Conservation (phyloP, 2,329 filamentous ascomycete species). For the Diaporthe eres region DNA sequence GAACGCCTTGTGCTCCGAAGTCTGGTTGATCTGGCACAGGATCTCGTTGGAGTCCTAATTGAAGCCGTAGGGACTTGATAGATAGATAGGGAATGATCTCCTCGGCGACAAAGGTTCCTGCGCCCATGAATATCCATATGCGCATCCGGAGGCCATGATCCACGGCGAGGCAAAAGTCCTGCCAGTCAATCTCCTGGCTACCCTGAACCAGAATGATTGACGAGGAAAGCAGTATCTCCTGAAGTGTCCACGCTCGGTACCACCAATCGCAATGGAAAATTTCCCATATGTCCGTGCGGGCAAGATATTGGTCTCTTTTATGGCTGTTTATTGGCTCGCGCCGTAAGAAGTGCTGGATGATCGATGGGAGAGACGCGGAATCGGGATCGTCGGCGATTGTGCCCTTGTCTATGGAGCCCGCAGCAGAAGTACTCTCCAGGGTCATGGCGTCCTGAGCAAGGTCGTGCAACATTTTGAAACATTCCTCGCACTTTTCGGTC, state of each 20-base stretch:
- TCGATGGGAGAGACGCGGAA: neutral
- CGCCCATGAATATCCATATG: neutral
- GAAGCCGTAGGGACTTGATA: neutral
- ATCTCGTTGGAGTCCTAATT: neutral
- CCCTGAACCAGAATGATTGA: neutral
- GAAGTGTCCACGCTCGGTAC: conserved; percentile 12
- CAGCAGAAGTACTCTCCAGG: neutral
- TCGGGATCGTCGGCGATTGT: neutral
- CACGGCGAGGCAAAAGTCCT: neutral
- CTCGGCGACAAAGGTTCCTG: neutral
- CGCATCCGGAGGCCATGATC: neutral
- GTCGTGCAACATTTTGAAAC: neutral
- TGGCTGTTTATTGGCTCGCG: neutral
- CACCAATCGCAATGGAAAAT: neutral
- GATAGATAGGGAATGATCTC: neutral
- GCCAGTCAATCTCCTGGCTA: neutral
- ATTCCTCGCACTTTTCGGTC: neutral
- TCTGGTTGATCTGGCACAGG: neutral
- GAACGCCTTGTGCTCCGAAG: conserved; percentile 4
- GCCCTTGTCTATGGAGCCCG: neutral
- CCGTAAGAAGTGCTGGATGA: neutral
- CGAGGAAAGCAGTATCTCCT: conserved; percentile 9
- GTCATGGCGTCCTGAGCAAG: neutral
- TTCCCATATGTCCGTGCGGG: neutral
- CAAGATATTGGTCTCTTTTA: neutral